phyloP scores from a whole-genome alignment of 257 asterid species.

The Handroanthus guayacan region DNA sequence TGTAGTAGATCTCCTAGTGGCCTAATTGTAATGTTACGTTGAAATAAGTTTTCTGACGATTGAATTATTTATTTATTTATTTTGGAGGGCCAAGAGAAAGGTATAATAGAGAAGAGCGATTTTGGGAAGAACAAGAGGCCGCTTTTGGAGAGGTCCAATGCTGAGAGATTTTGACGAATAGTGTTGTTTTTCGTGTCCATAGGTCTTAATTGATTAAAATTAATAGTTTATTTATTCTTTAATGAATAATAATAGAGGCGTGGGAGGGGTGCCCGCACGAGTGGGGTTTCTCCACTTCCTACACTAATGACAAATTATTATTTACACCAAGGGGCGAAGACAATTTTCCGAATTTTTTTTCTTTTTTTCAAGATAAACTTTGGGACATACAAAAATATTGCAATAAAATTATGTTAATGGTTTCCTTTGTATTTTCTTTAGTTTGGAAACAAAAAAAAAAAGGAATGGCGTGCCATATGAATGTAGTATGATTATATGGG shows the following conservation, averaged over 20 bases:
- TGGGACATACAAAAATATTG: neutral
- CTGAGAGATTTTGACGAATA: neutral
- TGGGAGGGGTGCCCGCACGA: constrained; percentile 54
- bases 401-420: too few relatives aligned
- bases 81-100: neutral
- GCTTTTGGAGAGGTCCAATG: constrained; percentile 24
- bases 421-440: too few relatives aligned
- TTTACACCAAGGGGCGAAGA: neutral
- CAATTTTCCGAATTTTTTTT: neutral
- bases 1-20: too few relatives aligned
- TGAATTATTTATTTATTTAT: too few relatives aligned
- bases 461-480: too few relatives aligned
- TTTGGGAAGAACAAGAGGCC: constrained; percentile 31
- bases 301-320: constrained; percentile 7
- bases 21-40: too few relatives aligned
- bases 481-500: too few relatives aligned
- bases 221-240: neutral
- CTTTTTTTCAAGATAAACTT: neutral
- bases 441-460: too few relatives aligned
- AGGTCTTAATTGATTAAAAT: neutral
- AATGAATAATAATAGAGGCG: constrained; percentile 46
- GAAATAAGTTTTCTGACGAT: too few relatives aligned
- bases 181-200: neutral
- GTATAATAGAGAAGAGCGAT: neutral
- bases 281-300: constrained; percentile 49